Conservation (phyloP, 2,329 filamentous ascomycete species). For the Ophiostoma perfectum region DNA sequence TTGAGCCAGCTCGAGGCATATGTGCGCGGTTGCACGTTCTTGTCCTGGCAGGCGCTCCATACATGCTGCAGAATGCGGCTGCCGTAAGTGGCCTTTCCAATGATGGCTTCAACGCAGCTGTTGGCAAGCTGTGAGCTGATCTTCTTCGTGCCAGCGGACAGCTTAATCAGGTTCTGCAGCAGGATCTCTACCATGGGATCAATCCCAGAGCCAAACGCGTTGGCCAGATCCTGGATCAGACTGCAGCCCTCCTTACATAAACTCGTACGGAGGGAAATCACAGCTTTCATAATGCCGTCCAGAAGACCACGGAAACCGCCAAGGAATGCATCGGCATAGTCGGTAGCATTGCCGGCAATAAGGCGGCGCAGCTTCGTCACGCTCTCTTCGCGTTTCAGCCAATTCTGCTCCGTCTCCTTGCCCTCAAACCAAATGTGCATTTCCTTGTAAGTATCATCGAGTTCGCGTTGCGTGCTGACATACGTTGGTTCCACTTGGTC, state of each 20-base stretch:
- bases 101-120: conserved; percentile 69
- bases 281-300: conserved; percentile 82
- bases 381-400: conserved; percentile 78
- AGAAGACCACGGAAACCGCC: conserved; percentile 65
- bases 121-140: conserved; percentile 84
- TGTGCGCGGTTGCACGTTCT: conserved; percentile 80
- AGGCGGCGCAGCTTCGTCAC: conserved; percentile 70
- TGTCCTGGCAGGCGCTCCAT: conserved; percentile 77
- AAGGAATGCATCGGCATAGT: conserved; percentile 68
- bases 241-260: conserved; percentile 81
- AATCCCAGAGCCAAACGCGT: conserved; percentile 67
- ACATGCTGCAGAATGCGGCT: conserved; percentile 80
- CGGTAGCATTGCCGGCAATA: conserved; percentile 74
- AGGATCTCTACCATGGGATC: conserved; percentile 87
- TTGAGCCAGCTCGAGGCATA: conserved; percentile 79
- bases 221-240: conserved; percentile 78
- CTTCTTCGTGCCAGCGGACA: conserved; percentile 86
- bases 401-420: conserved; percentile 84
- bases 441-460: conserved; percentile 80
- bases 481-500: conserved; percentile 75
- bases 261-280: conserved; percentile 80
- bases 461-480: conserved; percentile 74
- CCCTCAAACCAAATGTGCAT: conserved; percentile 83
- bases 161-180: conserved; percentile 82
- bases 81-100: conserved; percentile 74